Evolutionary conservation across 1,139 yeast species (phyloP).

Genomic region (Geotrichum siamense): DNA sequence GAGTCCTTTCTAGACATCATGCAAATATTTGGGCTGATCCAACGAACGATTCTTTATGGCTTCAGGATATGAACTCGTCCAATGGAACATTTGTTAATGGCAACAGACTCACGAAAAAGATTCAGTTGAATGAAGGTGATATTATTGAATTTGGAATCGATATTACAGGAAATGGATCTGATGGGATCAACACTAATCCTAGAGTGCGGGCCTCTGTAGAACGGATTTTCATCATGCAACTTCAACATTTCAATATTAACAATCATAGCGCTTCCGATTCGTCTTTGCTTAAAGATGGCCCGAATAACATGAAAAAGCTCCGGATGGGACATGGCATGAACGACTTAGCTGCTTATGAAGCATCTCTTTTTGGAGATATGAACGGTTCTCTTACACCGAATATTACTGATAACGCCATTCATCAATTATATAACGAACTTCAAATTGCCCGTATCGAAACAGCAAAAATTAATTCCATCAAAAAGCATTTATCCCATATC

Average conservation of each 20-base stretch:
- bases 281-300: not conserved
- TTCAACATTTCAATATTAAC: not conserved
- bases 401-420: slow-evolving; percentile 46
- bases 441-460: slow-evolving; percentile 42
- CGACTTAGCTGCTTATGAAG: slow-evolving; percentile 44
- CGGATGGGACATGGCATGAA: not conserved
- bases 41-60: slow-evolving; percentile 60
- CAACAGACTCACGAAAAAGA: slow-evolving; percentile 54
- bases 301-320: not conserved
- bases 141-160: slow-evolving; percentile 84
- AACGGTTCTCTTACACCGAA: slow-evolving; percentile 55
- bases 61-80: slow-evolving; percentile 81
- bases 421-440: slow-evolving; percentile 41
- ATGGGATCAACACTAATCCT: slow-evolving; percentile 2
- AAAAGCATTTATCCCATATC: slow-evolving; percentile 33
- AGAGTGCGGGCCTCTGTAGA: slow-evolving; percentile 3
- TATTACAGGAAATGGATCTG: slow-evolving; percentile 34
- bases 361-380: slow-evolving; percentile 74
- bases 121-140: slow-evolving; percentile 56
- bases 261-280: not conserved
- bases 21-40: slow-evolving; percentile 80
- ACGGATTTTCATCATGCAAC: not conserved
- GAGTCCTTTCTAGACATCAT: slow-evolving; percentile 88
- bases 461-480: slow-evolving; percentile 40
- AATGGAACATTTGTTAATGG: slow-evolving; percentile 93